Evolutionary conservation across 2,329 filamentous ascomycete genomes (phyloP), one percentile per base, ranked within the genome.

Genomic region (Phialocephala subalpina): DNA sequence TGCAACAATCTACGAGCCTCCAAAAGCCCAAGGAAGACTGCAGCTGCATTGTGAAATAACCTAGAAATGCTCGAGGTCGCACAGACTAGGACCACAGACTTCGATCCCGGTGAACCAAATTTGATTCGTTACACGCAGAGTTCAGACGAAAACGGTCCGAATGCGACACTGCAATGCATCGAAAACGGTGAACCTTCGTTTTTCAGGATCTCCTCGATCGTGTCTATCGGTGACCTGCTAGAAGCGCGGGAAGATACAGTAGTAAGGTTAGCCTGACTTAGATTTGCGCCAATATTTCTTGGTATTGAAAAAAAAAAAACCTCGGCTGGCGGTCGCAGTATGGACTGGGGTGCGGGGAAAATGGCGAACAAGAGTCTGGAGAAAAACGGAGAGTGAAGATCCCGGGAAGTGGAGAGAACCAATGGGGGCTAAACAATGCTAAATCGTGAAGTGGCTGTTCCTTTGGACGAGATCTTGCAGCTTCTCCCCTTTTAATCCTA

Each of bases 131-230:
- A 33, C 9, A 33, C 29, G 38, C 3, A 22, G 22, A 49, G 18
- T 22, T 52, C 47, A n/a, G 47, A 52, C 25, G 22, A 52, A 52
- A 52, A 35, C 20, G 16, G 5, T 11, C 55, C n/a, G n/a, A 16
- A 38, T 59, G 38, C 36, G 25, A 27, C 38, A 6, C 25, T 25
- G 58, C 38, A 27, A 60, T 60, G 58, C 40, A 20, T 29, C 38
- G 7, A 49, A 47, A 60, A 60, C 40, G 58, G 58, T 22, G 38
- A 60, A 60, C 58, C 40, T 60, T 60, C 22, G 5, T 6, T 36
- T 57, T 33, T 4, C 4, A 33, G 29, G 29, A 33, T 33, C 29
- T 33, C 29, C 9, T 5, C 29, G 9, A n/a, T n/a, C 9, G 29
- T 33, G 29, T 33, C 29, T 4, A 33, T 33, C 29, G 29, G 4